Base-by-base conservation (phyloP, 2,329 filamentous ascomycete species). In the Monosporascus sp. region DNA sequence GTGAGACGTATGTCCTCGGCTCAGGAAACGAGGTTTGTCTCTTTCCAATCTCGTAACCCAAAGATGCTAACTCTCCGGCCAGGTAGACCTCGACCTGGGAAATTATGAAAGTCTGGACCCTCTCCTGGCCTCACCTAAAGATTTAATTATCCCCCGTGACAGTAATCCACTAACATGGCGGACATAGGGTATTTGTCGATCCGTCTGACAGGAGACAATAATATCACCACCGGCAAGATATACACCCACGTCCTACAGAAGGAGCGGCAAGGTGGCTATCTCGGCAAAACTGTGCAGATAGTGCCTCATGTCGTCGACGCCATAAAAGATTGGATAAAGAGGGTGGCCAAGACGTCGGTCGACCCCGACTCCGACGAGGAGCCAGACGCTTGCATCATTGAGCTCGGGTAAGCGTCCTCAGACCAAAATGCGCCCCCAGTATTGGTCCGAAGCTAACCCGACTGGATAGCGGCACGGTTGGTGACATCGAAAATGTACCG, bases 221-320 rank as follows among this genome's bases (percentile, higher is more conserved):
- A 97, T 73, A 96, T 99, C 73, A 99, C 94, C 3, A 96, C 93
- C 6, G 94, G 94, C 68, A 97, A 97, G 77, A 91, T 97, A 62
- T 97, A 97, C 74, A 81, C 90, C 66, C 84, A 88, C 64, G 92
- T 97, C 51, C 91, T 96, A 64, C 52, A 91, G 66, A 84, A 83
- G 56, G 81, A 84, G 66, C 74, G 81, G 26, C 72, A 73, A 41
- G 82, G 82, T 52, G 86, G 94, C 69, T 97, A 96, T 65, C 82
- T 97, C 14, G 93, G 93, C 60, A 86, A 88, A 71, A 91, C 92
- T 19, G 87, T 95, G 17, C 91, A 97, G 72, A 88, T 95, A 19
- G 91, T 97, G 5, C 93, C 93, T 2, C 93, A 97, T 71, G 81
- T 97, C 62, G 96, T 91, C 52, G 85, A 95, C 66, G 90, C 87